Evolutionary conservation across 768 basidiomycete genomes (phyloP).

Genomic region (Mycena kentingensis): DNA sequence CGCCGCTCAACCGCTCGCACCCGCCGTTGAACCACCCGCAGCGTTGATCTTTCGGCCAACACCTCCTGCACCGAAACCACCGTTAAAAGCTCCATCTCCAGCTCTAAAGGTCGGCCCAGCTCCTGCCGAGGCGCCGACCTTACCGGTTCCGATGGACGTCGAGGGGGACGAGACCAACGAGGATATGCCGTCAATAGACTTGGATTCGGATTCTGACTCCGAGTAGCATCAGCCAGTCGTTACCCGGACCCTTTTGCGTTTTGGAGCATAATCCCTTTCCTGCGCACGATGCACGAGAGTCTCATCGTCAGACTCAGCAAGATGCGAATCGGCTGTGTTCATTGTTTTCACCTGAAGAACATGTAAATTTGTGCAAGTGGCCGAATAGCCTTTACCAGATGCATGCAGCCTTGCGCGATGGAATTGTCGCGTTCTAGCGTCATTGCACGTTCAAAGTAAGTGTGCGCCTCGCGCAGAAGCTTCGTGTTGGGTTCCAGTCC

Average conservation of each 20-base stretch:
- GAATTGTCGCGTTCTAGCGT: slow-evolving; percentile 58
- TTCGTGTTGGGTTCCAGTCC: slow-evolving; percentile 30
- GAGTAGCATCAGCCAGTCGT: slow-evolving; percentile 32
- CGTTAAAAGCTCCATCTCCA: background rate
- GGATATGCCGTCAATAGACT: slow-evolving; percentile 74
- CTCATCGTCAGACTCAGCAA: slow-evolving; percentile 42
- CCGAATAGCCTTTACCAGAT: slow-evolving; percentile 41
- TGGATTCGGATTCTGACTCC: slow-evolving; percentile 78
- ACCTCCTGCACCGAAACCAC: background rate
- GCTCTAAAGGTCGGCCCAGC: background rate
- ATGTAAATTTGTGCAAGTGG: background rate
- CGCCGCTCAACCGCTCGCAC: background rate
- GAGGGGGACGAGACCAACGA: slow-evolving; percentile 63
- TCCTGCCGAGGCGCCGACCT: background rate
- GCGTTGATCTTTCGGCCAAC: too few relatives aligned
- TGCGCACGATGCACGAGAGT: slow-evolving; percentile 27
- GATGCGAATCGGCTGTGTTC: slow-evolving; percentile 5
- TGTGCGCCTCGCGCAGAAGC: slow-evolving; percentile 56
- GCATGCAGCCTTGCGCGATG: slow-evolving; percentile 54
- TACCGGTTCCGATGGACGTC: slow-evolving; percentile 8
- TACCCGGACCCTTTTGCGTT: slow-evolving; percentile 30
- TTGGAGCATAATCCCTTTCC: too few relatives aligned
- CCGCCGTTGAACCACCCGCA: too few relatives aligned
- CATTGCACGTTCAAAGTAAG: slow-evolving; percentile 66
- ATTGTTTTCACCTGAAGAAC: slow-evolving; percentile 15